Evolutionary conservation across 352 stramenopile species (phyloP), one percentile per base, ranked within the genome.

Genomic region (Phytophthora chlamydospora): DNA sequence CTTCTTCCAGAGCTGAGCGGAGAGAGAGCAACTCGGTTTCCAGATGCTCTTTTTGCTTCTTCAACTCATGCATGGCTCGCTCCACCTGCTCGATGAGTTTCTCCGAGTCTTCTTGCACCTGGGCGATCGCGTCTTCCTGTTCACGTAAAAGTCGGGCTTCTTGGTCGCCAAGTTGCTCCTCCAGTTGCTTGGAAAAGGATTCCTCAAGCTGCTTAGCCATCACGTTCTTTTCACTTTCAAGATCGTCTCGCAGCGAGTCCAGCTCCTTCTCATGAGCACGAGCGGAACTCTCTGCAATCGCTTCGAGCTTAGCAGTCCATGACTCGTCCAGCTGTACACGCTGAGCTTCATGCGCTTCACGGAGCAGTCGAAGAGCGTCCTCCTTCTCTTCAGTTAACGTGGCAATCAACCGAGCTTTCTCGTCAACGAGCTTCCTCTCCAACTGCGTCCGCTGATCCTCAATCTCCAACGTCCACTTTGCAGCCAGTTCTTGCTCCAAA

Each of bases 31-130:
- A 60, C 40, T 93, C 85, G 3, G 60, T 62, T 44, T 93, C 85
- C 0, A 89, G 58, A 7, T 71, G 74, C 41, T 92, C 80, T 61
- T 93, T 93, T 38, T 93, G 79, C 4, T 69, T 76, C 50, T 91
- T 92, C 1, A 93, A 40, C 53, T 92, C 75, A 0, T 16, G 45
- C 83, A 93, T 92, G 0, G 85, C 85, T 4, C 62, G 34, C 62
- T 93, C 85, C 3, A 93, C 85, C 51, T 91, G 79, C 31, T 89
- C 80, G 36, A 93, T 90, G 31, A 93, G 68, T 33, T 76, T 78
- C 55, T 93, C 85, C 6, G 83, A 90, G 45, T 93, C 85, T 51
- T 92, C 83, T 44, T 93, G 85, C 10, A 91, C 85, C 34, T 91
- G 79, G 5, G 73, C 71, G 38, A 93, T 90, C 1, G 83, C 78